Evolutionary conservation across 371 early-diverging fungal genomes (phyloP).

Genomic region (Dichotomocladium elegans): DNA sequence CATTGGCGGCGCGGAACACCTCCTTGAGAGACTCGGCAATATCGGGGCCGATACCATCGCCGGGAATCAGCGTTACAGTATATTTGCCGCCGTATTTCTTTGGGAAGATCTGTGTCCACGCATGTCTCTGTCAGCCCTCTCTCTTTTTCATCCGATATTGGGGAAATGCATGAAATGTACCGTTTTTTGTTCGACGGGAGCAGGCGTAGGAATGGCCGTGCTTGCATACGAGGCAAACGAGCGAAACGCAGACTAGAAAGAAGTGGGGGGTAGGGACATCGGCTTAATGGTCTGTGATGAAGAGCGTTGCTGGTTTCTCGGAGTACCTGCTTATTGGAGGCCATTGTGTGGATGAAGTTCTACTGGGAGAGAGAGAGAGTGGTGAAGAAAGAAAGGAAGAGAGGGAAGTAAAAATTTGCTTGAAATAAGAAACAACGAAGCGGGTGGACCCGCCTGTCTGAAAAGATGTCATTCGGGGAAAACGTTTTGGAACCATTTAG

Average conservation of each 20-base stretch:
- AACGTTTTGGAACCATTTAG: no score
- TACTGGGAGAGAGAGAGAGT: no score
- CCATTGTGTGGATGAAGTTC: no score
- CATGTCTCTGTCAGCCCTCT: no score
- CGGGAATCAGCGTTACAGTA: conserved; percentile 95
- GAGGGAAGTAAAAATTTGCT: not conserved
- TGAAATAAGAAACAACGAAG: no score
- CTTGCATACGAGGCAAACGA: conserved; percentile 36
- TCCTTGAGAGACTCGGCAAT: conserved; percentile 87
- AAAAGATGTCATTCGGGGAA: not conserved
- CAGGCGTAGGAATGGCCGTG: conserved; percentile 34
- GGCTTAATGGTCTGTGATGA: not conserved
- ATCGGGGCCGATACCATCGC: conserved; percentile 97
- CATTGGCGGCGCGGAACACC: conserved; percentile 88
- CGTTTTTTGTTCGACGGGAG: conserved; percentile 40
- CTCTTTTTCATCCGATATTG: not conserved
- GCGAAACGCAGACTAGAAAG: conserved; percentile 18
- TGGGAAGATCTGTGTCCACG: conserved; percentile 22
- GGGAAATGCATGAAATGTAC: conserved; percentile 17
- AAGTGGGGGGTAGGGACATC: not conserved
- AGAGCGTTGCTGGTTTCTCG: no score
- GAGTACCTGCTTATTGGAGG: not conserved
- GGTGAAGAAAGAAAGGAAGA: not conserved
- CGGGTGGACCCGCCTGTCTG: not conserved
- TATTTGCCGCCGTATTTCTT: conserved; percentile 68